Percentiles rank a stretch among this genome's conserved stretches.
phyloP scores from a whole-genome alignment of 2,329 filamentous ascomycete species.

The Chrysosporium keratinophilum region DNA sequence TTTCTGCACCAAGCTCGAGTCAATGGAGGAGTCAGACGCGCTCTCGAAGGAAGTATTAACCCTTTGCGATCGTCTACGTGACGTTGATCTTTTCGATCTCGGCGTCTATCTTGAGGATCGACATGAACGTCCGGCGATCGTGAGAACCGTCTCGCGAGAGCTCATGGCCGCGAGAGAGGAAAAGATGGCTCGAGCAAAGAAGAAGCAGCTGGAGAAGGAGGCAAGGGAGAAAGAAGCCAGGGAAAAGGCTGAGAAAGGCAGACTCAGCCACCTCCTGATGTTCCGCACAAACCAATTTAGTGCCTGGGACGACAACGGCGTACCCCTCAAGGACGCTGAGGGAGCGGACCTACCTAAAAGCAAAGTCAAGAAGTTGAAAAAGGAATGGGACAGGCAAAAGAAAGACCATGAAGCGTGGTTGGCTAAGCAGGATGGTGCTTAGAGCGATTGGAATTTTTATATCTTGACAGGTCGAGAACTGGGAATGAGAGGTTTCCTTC shows the following conservation, averaged over 20 bases:
- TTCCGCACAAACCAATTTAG: conserved; percentile 53
- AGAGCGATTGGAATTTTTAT: not conserved
- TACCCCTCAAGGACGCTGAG: conserved; percentile 66
- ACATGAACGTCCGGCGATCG: conserved; percentile 54
- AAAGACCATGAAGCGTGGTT: conserved; percentile 62
- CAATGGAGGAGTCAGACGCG: conserved; percentile 32
- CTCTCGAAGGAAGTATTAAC: conserved; percentile 63
- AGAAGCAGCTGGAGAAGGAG: conserved; percentile 50
- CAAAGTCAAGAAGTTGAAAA: conserved; percentile 68
- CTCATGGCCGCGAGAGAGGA: conserved; percentile 44
- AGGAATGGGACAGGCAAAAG: conserved; percentile 85
- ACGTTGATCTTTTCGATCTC: conserved; percentile 68
- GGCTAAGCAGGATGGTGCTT: not conserved
- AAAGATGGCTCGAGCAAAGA: conserved; percentile 36
- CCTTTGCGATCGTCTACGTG: conserved; percentile 70
- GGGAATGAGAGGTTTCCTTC: not conserved
- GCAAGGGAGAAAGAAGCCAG: conserved; percentile 45
- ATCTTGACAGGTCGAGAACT: too few species aligned
- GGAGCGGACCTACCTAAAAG: conserved; percentile 74
- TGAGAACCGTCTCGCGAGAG: conserved; percentile 54
- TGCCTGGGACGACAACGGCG: conserved; percentile 71
- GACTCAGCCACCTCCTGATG: conserved; percentile 48
- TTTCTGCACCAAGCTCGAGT: conserved; percentile 34
- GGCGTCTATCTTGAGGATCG: conserved; percentile 85
- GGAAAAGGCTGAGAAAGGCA: conserved; percentile 46